Evolutionary conservation across 2,329 filamentous ascomycete species (phyloP).

Genomic region (Pseudocercospora ulei): DNA sequence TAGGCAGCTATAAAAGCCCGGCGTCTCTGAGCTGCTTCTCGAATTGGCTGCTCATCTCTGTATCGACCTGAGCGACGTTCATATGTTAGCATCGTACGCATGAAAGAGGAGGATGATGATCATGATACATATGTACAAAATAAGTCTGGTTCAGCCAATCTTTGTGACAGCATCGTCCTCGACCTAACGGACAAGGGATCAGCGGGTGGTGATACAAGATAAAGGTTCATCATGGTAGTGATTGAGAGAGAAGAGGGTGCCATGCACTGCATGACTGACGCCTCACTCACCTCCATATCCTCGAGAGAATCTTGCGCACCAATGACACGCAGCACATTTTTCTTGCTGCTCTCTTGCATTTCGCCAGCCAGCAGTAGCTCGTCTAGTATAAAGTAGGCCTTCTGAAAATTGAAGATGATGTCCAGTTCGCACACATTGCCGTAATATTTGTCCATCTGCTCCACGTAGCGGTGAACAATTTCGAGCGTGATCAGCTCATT

Average conservation of each 20-base stretch:
- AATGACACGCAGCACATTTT: slow-evolving; percentile 93
- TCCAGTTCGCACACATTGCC: slow-evolving; percentile 99
- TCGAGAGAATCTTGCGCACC: slow-evolving; percentile 94
- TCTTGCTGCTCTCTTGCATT: slow-evolving; percentile 98
- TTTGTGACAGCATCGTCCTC: slow-evolving; percentile 45
- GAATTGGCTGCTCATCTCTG: slow-evolving; percentile 25
- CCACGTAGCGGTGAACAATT: slow-evolving; percentile 97
- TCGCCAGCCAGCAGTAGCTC: slow-evolving; percentile 91
- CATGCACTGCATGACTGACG: slow-evolving; percentile 2
- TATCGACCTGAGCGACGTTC: slow-evolving; percentile 20
- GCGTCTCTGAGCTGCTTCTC: slow-evolving; percentile 28
- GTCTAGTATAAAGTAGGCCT: slow-evolving; percentile 98
- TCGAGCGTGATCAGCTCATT: slow-evolving; percentile 98
- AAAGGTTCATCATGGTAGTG: slow-evolving; percentile 9
- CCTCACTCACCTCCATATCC: slow-evolving; percentile 87
- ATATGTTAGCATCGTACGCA: slow-evolving; percentile 17
- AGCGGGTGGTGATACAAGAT: slow-evolving; percentile 27
- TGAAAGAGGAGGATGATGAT: slow-evolving; percentile 11
- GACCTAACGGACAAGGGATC: slow-evolving; percentile 32
- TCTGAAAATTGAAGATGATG: slow-evolving; percentile 99
- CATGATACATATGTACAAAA: slow-evolving; percentile 17
- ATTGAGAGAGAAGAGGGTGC: slow-evolving; percentile 8
- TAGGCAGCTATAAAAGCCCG: slow-evolving; percentile 28
- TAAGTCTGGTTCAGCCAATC: slow-evolving; percentile 47
- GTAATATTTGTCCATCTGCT: slow-evolving; percentile 99